phyloP scores from a whole-genome alignment of 495 filamentous ascomycete genomes.

The Ramalina intermedia region DNA sequence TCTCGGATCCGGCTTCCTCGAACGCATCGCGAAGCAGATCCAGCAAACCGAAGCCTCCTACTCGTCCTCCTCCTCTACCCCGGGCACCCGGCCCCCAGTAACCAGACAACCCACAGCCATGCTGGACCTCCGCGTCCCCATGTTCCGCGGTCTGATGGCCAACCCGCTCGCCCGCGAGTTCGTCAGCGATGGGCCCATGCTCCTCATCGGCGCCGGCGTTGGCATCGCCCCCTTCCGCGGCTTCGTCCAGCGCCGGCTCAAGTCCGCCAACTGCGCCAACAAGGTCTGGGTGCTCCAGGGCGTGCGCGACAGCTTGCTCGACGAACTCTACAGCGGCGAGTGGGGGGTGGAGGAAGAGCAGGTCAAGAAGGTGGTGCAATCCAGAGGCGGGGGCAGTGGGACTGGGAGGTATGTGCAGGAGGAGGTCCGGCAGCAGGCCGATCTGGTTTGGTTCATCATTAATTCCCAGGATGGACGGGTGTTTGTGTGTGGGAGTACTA shows the following conservation, averaged over 20 bases:
- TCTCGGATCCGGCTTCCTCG: conserved; percentile 72
- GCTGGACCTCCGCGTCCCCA: conserved; percentile 63
- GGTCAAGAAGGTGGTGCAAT: conserved; percentile 88
- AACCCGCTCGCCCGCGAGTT: conserved; percentile 89
- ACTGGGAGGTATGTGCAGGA: conserved; percentile 76
- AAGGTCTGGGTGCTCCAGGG: conserved; percentile 99
- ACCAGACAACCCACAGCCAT: conserved; percentile 20
- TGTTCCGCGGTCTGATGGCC: conserved; percentile 98
- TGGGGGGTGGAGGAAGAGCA: conserved; percentile 88
- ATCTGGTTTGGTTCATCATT: conserved; percentile 93
- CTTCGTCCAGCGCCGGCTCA: conserved; percentile 86
- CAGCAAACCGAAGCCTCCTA: conserved; percentile 48
- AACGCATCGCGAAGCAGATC: conserved; percentile 57
- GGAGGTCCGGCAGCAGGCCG: conserved; percentile 72
- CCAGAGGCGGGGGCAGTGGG: conserved; percentile 38
- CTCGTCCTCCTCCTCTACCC: conserved; percentile 7
- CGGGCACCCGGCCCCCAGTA: no score
- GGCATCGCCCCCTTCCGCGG: conserved; percentile 95
- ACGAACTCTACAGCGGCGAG: conserved; percentile 91
- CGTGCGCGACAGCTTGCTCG: conserved; percentile 79
- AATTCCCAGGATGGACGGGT: conserved; percentile 85
- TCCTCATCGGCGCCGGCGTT: conserved; percentile 90
- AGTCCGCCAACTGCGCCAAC: conserved; percentile 94
- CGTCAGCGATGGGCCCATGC: conserved; percentile 84
- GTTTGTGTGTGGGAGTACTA: conserved; percentile 86